Conservation (phyloP, 148 eudicot species). For the Nyssa sinensis region DNA sequence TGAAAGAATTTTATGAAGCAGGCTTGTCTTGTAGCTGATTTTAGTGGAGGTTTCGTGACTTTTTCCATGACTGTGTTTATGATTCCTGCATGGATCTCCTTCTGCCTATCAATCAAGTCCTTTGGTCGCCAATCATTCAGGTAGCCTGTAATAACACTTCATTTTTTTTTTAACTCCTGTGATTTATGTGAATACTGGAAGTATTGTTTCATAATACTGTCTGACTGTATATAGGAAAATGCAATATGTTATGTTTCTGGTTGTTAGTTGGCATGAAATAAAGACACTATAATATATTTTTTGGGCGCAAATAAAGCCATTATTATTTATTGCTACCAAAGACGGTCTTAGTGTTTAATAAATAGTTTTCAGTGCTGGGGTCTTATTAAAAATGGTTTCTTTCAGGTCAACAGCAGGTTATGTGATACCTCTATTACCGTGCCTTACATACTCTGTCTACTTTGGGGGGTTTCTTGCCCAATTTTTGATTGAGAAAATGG, state of each 20-base stretch:
- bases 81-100: constrained; percentile 73
- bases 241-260: not conserved
- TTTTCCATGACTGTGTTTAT: constrained; percentile 59
- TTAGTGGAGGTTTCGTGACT: constrained; percentile 81
- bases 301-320: not conserved
- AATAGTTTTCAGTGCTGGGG: not conserved
- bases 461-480: constrained; percentile 72
- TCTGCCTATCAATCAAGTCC: constrained; percentile 40
- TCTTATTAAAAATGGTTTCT: constrained; percentile 22
- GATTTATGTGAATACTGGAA: not conserved
- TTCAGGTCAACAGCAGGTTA: constrained; percentile 69
- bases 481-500: constrained; percentile 92
- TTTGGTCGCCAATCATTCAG: constrained; percentile 59
- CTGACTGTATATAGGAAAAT: not conserved
- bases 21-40: constrained; percentile 73
- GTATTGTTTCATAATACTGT: not conserved
- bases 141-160: constrained; percentile 26
- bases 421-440: constrained; percentile 67
- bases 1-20: constrained; percentile 33
- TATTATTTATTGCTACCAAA: not conserved
- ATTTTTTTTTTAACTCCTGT: not conserved
- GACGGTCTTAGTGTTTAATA: constrained; percentile 3
- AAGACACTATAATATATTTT: not conserved
- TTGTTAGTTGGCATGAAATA: not conserved
- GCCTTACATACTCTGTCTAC: constrained; percentile 61